Evolutionary conservation across 805 yeast species (phyloP), one percentile per base, ranked within the genome.

Genomic region (Cyberlindnera galapagoensis): DNA sequence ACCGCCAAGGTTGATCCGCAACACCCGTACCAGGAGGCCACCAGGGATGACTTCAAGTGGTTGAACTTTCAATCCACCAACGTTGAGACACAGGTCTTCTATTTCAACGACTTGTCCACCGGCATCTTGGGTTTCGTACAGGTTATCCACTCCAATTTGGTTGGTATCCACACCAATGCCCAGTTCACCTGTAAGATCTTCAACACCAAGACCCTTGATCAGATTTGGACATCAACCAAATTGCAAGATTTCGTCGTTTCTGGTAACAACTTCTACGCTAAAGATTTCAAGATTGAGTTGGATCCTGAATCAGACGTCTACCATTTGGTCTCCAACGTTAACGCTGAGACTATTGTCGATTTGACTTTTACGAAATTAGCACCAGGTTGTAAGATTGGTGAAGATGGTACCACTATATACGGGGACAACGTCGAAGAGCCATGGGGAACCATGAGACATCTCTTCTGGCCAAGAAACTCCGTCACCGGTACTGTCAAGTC

Each of bases 371-470:
- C 65, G 18, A 71, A 76, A 43, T 53, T 72, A 32, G 79, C 79
- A 10, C 81, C 84, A 10, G 94, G 95, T 28, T 80, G 88, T 47
- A 85, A 87, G 60, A 81, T 90, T 47, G 98, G 97, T 50, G 69
- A 72, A 31, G 85, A 88, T 54, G 97, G 97, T 43, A 62, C 71
- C 28, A 81, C 96, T 10, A 68, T 71, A 43, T 92, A 87, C 55
- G 98, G 98, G 43, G 85, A 85, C 25, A 86, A 88, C 52, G 49
- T 69, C 11, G 70, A 67, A 22, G 75, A 82, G 40, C 97, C 97
- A 21, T 92, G 98, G 98, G 98, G 98, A 11, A 69, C 82, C 7
- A 88, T 92, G 95, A 77, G 97, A 59, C 98, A 92, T 54, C 63
- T 76, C 7, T 92, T 92, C 62, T 92, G 97, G 97, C 98, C 98